A percentile compares a stretch with the other conserved stretches of the same genome.
phyloP scores from a whole-genome alignment of 1,139 yeast species.

The Debaryomyces singareniensis region DNA sequence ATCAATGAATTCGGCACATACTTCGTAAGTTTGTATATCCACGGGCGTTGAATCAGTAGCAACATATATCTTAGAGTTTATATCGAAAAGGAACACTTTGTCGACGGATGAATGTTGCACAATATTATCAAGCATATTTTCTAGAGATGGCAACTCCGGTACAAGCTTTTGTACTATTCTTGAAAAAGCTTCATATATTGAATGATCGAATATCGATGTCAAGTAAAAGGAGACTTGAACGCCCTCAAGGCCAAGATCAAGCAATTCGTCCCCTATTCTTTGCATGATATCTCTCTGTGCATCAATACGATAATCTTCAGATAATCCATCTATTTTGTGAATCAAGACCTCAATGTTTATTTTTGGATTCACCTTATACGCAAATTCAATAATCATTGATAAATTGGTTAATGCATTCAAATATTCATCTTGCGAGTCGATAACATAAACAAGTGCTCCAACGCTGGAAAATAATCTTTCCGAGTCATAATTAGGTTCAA shows the following conservation, averaged over 20 bases:
- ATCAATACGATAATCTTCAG: slow-evolving; percentile 89
- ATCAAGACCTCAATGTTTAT: slow-evolving; percentile 89
- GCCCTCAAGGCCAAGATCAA: slow-evolving; percentile 85
- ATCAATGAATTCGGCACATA: slow-evolving; percentile 94
- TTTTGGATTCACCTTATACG: slow-evolving; percentile 76
- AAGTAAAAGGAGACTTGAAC: slow-evolving; percentile 87
- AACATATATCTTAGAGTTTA: slow-evolving; percentile 88
- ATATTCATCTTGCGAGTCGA: slow-evolving; percentile 93
- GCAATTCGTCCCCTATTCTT: slow-evolving; percentile 85
- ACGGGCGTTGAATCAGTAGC: slow-evolving; percentile 96
- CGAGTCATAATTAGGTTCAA: slow-evolving; percentile 79
- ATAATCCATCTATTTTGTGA: slow-evolving; percentile 91
- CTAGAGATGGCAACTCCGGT: slow-evolving; percentile 82
- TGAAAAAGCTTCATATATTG: slow-evolving; percentile 92
- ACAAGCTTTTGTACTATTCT: slow-evolving; percentile 87
- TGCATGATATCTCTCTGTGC: slow-evolving; percentile 97
- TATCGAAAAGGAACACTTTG: slow-evolving; percentile 86
- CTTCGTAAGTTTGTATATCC: slow-evolving; percentile 91
- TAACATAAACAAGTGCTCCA: slow-evolving; percentile 92
- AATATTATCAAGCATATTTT: slow-evolving; percentile 79
- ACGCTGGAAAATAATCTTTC: slow-evolving; percentile 72
- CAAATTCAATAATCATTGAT: slow-evolving; percentile 83
- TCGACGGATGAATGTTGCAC: slow-evolving; percentile 89
- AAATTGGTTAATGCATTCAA: slow-evolving; percentile 84
- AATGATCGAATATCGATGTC: slow-evolving; percentile 92